Percentiles rank a stretch among this genome's conserved stretches.
Conservation (phyloP, 495 filamentous ascomycete genomes). For the Aspergillus biplanus region DNA sequence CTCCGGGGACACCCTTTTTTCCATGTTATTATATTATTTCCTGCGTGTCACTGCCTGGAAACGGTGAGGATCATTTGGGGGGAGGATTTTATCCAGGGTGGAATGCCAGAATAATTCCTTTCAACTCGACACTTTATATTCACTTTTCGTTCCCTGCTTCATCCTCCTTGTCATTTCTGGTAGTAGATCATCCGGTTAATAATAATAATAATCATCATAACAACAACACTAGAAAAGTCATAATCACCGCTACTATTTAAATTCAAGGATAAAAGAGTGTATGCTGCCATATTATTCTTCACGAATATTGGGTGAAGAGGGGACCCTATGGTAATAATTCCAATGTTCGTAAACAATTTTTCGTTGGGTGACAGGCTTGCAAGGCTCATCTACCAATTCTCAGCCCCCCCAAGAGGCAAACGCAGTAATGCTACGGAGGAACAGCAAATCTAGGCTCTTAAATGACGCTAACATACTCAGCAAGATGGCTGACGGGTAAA, state of each 20-base stretch:
- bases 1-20: conserved; percentile 1
- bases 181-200: conserved; percentile 2
- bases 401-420: too few relatives aligned
- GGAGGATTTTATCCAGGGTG: conserved; percentile 1
- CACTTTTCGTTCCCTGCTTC: neutral
- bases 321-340: too few relatives aligned
- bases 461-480: neutral
- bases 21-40: neutral
- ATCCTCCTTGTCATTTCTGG: neutral
- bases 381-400: too few relatives aligned
- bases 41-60: neutral
- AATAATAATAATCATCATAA: neutral
- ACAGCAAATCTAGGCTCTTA: too few relatives aligned
- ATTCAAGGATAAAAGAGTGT: conserved; percentile 1
- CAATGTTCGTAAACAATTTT: too few relatives aligned
- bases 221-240: neutral
- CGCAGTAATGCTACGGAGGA: too few relatives aligned
- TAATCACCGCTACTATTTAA: neutral
- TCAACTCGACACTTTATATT: neutral
- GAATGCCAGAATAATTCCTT: conserved; percentile 11
- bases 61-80: neutral
- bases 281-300: neutral
- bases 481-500: neutral
- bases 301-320: too few relatives aligned
- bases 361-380: too few relatives aligned